Evolutionary conservation across 129 eudicot species (phyloP).

Genomic region (Kitagawia praeruptora): DNA sequence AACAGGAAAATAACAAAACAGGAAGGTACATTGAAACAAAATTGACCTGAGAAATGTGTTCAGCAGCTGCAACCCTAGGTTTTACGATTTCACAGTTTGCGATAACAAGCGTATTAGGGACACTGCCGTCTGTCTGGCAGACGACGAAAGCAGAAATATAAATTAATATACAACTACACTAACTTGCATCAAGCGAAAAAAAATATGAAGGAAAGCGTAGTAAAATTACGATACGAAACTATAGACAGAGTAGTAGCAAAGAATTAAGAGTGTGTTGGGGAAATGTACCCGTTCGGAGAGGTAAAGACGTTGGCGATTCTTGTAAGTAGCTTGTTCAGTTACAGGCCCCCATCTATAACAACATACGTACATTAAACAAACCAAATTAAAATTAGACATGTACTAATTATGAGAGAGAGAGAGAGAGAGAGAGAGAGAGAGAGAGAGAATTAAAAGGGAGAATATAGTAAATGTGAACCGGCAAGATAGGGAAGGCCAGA

Average conservation of each 20-base stretch:
- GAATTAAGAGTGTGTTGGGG: too few relatives aligned
- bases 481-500: conserved; percentile 97
- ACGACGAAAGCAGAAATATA: not conserved
- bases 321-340: conserved; percentile 83
- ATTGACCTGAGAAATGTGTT: conserved; percentile 87
- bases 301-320: conserved; percentile 86
- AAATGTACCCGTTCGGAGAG: conserved; percentile 76
- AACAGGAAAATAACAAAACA: conserved; percentile 3
- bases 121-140: conserved; percentile 83
- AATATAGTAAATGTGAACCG: conserved; percentile 21
- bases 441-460: too few relatives aligned
- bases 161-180: too few relatives aligned
- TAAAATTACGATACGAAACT: not conserved
- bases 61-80: conserved; percentile 94
- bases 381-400: too few relatives aligned
- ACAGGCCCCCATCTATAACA: conserved; percentile 70
- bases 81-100: conserved; percentile 93
- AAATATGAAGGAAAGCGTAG: not conserved
- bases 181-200: too few relatives aligned
- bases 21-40: not conserved
- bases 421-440: too few relatives aligned
- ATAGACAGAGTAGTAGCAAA: not conserved
- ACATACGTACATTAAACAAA: not conserved
- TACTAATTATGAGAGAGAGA: too few relatives aligned
- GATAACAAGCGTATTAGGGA: conserved; percentile 87